phyloP scores from a whole-genome alignment of 1,139 yeast genomes.

The Debaryomyces singareniensis region DNA sequence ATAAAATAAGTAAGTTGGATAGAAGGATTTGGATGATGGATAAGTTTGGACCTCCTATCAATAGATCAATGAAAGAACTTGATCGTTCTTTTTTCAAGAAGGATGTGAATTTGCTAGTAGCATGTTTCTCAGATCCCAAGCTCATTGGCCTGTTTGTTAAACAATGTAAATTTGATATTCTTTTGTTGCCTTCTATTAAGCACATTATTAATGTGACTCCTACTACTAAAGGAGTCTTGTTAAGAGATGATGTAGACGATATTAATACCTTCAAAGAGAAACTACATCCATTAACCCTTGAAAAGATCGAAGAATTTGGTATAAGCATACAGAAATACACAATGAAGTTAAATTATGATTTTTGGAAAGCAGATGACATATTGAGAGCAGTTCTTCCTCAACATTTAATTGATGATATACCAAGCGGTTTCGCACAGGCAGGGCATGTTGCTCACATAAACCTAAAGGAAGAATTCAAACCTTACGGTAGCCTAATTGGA shows the following conservation, averaged over 20 bases:
- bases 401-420: constrained; percentile 62
- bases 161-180: constrained; percentile 46
- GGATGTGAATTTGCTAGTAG: constrained; percentile 55
- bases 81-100: constrained; percentile 60
- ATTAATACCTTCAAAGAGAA: constrained; percentile 29
- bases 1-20: constrained; percentile 18
- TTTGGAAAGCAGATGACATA: constrained; percentile 88
- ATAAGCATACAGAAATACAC: constrained; percentile 48
- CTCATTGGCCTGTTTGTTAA: constrained; percentile 51
- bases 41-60: constrained; percentile 57
- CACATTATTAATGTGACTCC: constrained; percentile 51
- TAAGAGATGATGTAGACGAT: constrained; percentile 45
- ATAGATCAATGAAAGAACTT: constrained; percentile 57
- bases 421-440: constrained; percentile 87
- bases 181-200: constrained; percentile 58
- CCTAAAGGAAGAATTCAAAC: constrained; percentile 76
- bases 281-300: constrained; percentile 37
- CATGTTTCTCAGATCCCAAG: constrained; percentile 63
- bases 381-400: constrained; percentile 73
- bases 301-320: constrained; percentile 40
- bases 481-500: constrained; percentile 76
- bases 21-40: constrained; percentile 23
- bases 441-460: constrained; percentile 97
- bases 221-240: constrained; percentile 52
- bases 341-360: constrained; percentile 59